Base-by-base conservation (phyloP, 2,329 filamentous ascomycete species). In the Trichoderma sp. region DNA sequence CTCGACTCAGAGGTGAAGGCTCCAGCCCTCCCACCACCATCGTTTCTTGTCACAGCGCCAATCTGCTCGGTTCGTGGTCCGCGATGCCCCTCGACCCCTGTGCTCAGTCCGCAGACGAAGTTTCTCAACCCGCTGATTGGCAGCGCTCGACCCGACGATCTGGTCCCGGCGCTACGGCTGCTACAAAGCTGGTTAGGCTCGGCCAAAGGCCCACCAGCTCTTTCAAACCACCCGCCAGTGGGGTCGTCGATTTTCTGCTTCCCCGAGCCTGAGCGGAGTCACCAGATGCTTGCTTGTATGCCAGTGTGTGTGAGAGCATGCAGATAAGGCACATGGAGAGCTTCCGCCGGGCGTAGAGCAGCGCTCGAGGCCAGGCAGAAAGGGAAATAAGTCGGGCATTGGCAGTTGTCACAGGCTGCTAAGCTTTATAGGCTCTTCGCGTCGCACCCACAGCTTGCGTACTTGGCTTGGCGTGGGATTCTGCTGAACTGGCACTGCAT, bases 121-220 rank as follows among this genome's bases (percentile, higher is more conserved):
- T 53, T 60, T 60, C 66, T 27, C 19, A 31, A 29, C 63, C 29
- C n/a, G 49, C 69, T 71, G 62, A 73, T 68, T 73, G 72, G 72
- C 62, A 68, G 47, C 29, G 24, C 53, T 40, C 29, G 70, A 71
- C 73, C 76, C 77, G 74, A 74, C 74, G 76, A 77, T 79, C 73
- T 79, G 76, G 77, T 77, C 77, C 73, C 73, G 76, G 77, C 76
- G 76, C 74, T 73, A 76, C 74, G 74, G 65, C 68, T 56, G 59
- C 76, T 71, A 74, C 76, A 76, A 76, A 77, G 73, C 72, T 66
- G 72, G 73, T 68, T 70, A 71, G 71, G 19, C 56, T 56, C 58
- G 61, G 64, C 33, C 33, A 52, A 40, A 27, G 73, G 70, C 68
- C 76, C 76, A 75, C 76, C 70, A 29, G 33, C 53, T 16, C 33